Evolutionary conservation across 495 filamentous ascomycete genomes (phyloP).

Genomic region (Penicillium taxi): DNA sequence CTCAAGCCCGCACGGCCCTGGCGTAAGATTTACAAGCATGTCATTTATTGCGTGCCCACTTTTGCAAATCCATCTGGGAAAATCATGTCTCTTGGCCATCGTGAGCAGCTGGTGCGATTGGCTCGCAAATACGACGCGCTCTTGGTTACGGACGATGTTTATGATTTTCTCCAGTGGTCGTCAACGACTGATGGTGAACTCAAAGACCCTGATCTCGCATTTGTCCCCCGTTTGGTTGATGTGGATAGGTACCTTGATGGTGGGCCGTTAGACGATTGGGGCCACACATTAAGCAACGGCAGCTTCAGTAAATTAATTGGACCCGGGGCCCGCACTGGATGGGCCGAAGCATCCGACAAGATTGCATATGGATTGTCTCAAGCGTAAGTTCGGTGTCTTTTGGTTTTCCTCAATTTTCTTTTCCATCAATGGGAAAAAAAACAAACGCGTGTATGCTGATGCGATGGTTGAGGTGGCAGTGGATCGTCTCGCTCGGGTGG

Average conservation of each 20-base stretch:
- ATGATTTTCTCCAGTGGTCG: constrained; percentile 77
- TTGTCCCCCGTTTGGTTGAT: constrained; percentile 65
- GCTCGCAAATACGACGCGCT: constrained; percentile 70
- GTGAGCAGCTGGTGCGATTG: constrained; percentile 54
- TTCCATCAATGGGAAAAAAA: neutral
- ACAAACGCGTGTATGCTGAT: constrained; percentile 1
- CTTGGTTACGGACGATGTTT: constrained; percentile 82
- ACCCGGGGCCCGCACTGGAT: constrained; percentile 72
- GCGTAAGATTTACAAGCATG: constrained; percentile 67
- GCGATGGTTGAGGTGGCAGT: constrained; percentile 26
- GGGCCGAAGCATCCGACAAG: constrained; percentile 65
- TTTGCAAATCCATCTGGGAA: constrained; percentile 74
- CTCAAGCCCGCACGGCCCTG: constrained; percentile 37
- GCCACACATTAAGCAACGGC: constrained; percentile 72
- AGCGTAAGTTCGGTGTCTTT: constrained; percentile 39
- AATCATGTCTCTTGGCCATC: constrained; percentile 56
- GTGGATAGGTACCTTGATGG: constrained; percentile 59
- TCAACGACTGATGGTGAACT: constrained; percentile 19
- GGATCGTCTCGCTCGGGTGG: constrained; percentile 67
- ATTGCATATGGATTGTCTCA: constrained; percentile 60
- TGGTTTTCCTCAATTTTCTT: neutral
- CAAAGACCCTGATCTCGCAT: constrained; percentile 29
- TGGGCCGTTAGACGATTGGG: constrained; percentile 50
- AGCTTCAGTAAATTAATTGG: constrained; percentile 80
- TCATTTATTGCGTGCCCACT: constrained; percentile 79